Evolutionary conservation across 2,329 filamentous ascomycete genomes (phyloP).

Genomic region (Botrytis aclada): DNA sequence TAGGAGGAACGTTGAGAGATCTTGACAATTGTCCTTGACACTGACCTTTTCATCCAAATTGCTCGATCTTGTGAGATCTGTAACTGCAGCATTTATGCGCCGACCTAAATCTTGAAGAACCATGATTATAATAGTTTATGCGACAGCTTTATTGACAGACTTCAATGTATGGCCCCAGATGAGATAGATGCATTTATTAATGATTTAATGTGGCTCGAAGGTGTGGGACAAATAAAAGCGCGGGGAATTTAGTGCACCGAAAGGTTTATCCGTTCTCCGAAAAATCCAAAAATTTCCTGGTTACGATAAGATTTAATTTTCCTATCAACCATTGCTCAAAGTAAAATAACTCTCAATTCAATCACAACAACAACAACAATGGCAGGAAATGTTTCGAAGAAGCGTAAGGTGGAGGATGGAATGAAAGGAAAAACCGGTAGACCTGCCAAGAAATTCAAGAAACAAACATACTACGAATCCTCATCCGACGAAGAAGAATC

Average conservation of each 20-base stretch:
- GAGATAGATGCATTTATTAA: conserved; percentile 5
- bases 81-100: conserved; percentile 96
- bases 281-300: conserved; percentile 18
- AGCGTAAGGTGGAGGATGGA: conserved; percentile 59
- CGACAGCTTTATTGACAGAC: conserved; percentile 8
- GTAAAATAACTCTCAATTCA: conserved; percentile 4
- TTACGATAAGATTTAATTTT: conserved; percentile 17
- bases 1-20: neutral
- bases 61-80: conserved; percentile 83
- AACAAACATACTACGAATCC: conserved; percentile 59
- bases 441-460: conserved; percentile 58
- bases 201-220: conserved; percentile 20
- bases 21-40: conserved; percentile 17
- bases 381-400: conserved; percentile 42
- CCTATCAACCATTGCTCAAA: neutral
- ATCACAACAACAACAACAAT: conserved; percentile 29
- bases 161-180: neutral
- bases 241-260: conserved; percentile 17
- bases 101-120: conserved; percentile 98
- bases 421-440: conserved; percentile 48
- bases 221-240: conserved; percentile 20
- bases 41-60: conserved; percentile 93
- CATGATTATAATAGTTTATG: conserved; percentile 53
- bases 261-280: conserved; percentile 11
- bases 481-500: conserved; percentile 50